phyloP scores from a whole-genome alignment of 768 basidiomycete species.

The Paxillus ammoniavirescens region DNA sequence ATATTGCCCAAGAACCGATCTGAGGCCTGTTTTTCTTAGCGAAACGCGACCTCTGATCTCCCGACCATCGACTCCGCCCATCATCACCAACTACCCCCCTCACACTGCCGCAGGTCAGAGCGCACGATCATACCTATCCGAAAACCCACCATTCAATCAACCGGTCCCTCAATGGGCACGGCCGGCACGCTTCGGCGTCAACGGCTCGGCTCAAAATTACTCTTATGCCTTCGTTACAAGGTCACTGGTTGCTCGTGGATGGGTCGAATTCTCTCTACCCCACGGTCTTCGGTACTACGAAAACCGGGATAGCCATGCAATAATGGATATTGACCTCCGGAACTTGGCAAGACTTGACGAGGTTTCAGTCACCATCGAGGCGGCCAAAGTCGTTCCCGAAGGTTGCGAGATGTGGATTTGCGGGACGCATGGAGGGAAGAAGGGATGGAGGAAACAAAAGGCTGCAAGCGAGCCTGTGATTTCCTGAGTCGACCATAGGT shows the following conservation, averaged over 20 bases:
- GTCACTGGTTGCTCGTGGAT: constrained; percentile 47
- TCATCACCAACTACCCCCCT: constrained; percentile 21
- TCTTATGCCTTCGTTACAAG: constrained; percentile 25
- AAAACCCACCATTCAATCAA: constrained; percentile 21
- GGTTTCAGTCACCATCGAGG: constrained; percentile 32
- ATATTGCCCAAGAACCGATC: neutral
- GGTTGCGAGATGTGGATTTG: constrained; percentile 67
- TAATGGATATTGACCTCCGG: constrained; percentile 72
- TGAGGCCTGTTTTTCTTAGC: constrained; percentile 31
- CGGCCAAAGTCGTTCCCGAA: constrained; percentile 30
- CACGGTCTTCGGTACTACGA: constrained; percentile 70
- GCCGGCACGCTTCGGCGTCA: constrained; percentile 22
- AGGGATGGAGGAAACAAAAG: constrained; percentile 26
- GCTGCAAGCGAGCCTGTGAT: constrained; percentile 35
- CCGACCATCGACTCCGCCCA: constrained; percentile 29
- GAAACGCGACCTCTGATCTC: no score
- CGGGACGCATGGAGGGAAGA: constrained; percentile 33
- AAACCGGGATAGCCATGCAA: constrained; percentile 57
- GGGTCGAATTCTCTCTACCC: constrained; percentile 76
- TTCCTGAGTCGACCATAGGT: constrained; percentile 68
- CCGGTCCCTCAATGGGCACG: constrained; percentile 29
- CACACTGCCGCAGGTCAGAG: constrained; percentile 22
- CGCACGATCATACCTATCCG: constrained; percentile 21
- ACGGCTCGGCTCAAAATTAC: constrained; percentile 30
- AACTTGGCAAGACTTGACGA: constrained; percentile 46